phyloP scores from a whole-genome alignment of 1,139 yeast genomes.

The Geotrichum australiense region DNA sequence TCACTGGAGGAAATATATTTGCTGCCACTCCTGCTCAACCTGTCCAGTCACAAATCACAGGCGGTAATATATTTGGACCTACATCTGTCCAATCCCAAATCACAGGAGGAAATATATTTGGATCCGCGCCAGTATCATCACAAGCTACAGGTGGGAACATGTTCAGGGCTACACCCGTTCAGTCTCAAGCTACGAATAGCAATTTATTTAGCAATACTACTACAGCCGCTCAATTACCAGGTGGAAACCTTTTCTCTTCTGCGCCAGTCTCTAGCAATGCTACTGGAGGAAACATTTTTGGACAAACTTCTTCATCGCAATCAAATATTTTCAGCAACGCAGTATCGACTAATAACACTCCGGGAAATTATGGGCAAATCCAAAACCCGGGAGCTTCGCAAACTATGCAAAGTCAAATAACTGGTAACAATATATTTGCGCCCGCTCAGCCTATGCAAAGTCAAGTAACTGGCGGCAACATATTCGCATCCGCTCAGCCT shows the following conservation, averaged over 20 bases:
- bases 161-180: too few relatives aligned
- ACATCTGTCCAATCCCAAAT: not conserved
- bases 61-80: conserved; percentile 9
- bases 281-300: conserved; percentile 5
- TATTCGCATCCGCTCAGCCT: conserved; percentile 10
- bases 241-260: conserved; percentile 8
- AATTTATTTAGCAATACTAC: too few relatives aligned
- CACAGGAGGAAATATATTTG: conserved; percentile 19
- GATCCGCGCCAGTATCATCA: conserved; percentile 23
- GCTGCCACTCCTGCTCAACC: conserved; percentile 29
- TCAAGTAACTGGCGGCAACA: conserved; percentile 13
- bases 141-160: conserved; percentile 4
- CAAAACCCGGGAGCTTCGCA: too few relatives aligned
- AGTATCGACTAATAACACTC: too few relatives aligned
- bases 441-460: conserved; percentile 25
- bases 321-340: too few relatives aligned
- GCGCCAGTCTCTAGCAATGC: conserved; percentile 10
- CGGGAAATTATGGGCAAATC: too few relatives aligned
- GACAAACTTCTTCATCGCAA: too few relatives aligned
- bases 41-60: conserved; percentile 9
- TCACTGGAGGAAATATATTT: conserved; percentile 12
- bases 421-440: conserved; percentile 24
- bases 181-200: too few relatives aligned
- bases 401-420: too few relatives aligned
- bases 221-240: too few relatives aligned